Base-by-base conservation (phyloP, 225 moss, liverwort and hornwort species). In the Bryum argenteum region DNA sequence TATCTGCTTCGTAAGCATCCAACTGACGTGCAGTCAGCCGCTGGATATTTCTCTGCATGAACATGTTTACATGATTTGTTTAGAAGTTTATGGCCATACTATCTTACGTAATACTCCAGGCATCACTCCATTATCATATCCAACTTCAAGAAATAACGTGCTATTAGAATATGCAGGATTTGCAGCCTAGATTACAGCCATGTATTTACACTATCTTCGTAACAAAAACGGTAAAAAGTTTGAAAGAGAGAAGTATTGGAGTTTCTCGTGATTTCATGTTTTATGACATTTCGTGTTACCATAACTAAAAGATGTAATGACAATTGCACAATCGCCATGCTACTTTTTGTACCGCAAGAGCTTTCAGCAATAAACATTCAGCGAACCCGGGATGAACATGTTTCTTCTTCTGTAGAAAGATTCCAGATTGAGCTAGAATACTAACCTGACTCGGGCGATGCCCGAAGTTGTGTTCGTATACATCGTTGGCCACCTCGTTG, bases 391-490 rank as follows among this genome's bases (percentile, higher is more conserved):
- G 33, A 33, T 33, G 33, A 6, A 33, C 33, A 33, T 33, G 33
- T 33, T 33, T 33, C 33, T 33, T 33, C 7, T 33, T 33, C 33
- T 33, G 33, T 33, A 33, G 33, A 33, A 4, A 33, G 33, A 33
- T 33, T 33, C 7, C 33, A 33, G 0, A 53, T 54, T 74, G 38
- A 58, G 17, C 58, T 54, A 33, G 16, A 11, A 70, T 57, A 62
- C 70, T n/a, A 58, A 94, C 97, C 94, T 98, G 98, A 79, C 85
- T 87, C 14, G 98, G 98, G 59, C 98, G 84, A 81, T 98, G 94
- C 40, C 92, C 92, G 66, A 98, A 98, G 61, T 98, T 98, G 73
- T 92, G 91, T 77, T 94, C 88, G 48, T 98, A 98, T 11, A 98
- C 94, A 90, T 98, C 92, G 56, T 98, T 98, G 26, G 94, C 98